phyloP scores from a whole-genome alignment of 1,139 yeast species.

The Zygotorulaspora mrakii region DNA sequence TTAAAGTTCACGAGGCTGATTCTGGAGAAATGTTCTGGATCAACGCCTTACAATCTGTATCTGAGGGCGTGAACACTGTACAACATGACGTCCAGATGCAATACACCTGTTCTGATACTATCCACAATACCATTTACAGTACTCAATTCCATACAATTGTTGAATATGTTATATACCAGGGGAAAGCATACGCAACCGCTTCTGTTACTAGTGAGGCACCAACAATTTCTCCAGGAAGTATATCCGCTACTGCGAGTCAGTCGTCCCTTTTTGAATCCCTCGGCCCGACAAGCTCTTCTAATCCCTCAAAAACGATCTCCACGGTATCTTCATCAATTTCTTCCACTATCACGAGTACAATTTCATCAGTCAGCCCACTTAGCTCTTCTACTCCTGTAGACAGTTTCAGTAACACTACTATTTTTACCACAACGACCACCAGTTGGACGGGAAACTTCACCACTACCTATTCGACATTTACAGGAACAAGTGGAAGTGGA shows the following conservation, averaged over 20 bases:
- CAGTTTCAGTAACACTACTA: constrained; percentile 6
- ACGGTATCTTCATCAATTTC: background rate
- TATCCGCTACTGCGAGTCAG: background rate
- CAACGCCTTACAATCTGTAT: constrained; percentile 30
- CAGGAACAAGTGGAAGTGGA: constrained; percentile 14
- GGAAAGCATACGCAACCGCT: constrained; percentile 17
- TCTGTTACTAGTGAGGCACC: constrained; percentile 7
- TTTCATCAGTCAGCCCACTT: no score
- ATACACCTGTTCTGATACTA: constrained; percentile 31
- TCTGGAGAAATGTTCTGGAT: constrained; percentile 29
- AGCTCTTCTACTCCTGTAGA: background rate
- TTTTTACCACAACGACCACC: constrained; percentile 26
- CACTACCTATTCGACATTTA: constrained; percentile 20
- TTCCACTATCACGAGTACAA: background rate
- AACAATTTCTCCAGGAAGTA: background rate
- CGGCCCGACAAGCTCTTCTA: background rate
- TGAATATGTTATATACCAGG: constrained; percentile 23
- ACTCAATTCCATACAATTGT: constrained; percentile 20
- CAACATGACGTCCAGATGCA: constrained; percentile 25
- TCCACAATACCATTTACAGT: constrained; percentile 20
- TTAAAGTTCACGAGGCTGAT: constrained; percentile 22
- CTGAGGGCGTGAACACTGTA: constrained; percentile 22
- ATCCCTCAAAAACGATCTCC: background rate
- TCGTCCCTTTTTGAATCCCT: no score
- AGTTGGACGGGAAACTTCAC: constrained; percentile 32